A percentile compares a stretch with the other conserved stretches of the same genome.
phyloP scores from a whole-genome alignment of 2,329 filamentous ascomycete species.

The Hysterium pulicare region DNA sequence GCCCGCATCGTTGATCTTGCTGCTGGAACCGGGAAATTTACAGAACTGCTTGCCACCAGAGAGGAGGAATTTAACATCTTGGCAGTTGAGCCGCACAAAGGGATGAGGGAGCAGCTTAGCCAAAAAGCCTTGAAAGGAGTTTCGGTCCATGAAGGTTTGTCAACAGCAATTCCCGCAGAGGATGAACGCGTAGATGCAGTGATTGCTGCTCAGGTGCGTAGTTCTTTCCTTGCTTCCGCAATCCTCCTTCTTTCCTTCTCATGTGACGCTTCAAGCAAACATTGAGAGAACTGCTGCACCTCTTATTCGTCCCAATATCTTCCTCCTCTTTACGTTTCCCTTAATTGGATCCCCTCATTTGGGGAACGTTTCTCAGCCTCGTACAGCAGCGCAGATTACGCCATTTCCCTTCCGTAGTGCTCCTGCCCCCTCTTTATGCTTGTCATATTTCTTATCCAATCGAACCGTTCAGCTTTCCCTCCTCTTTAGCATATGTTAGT shows the following conservation, averaged over 20 bases:
- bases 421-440: conserved; percentile 7
- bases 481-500: conserved; percentile 1
- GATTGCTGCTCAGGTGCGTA: conserved; percentile 63
- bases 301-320: neutral
- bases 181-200: conserved; percentile 62
- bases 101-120: conserved; percentile 62
- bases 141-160: conserved; percentile 55
- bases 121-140: conserved; percentile 58
- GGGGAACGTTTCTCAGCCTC: conserved; percentile 7
- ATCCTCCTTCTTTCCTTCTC: conserved; percentile 1
- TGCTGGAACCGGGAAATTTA: conserved; percentile 69
- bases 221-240: conserved; percentile 5
- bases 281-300: neutral
- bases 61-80: conserved; percentile 59
- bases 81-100: conserved; percentile 61
- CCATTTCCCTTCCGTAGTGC: conserved; percentile 9
- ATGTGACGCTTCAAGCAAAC: neutral
- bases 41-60: conserved; percentile 57
- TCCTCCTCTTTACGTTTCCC: conserved; percentile 2
- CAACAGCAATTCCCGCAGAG: conserved; percentile 54
- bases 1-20: conserved; percentile 62
- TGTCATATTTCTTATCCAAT: conserved; percentile 1
- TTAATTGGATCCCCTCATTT: neutral
- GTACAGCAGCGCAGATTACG: conserved; percentile 8
- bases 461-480: conserved; percentile 6